Percentiles rank a stretch among this genome's conserved stretches.
Evolutionary conservation across 2,329 filamentous ascomycete species (phyloP).

Genomic region (Fusarium xylarioides): DNA sequence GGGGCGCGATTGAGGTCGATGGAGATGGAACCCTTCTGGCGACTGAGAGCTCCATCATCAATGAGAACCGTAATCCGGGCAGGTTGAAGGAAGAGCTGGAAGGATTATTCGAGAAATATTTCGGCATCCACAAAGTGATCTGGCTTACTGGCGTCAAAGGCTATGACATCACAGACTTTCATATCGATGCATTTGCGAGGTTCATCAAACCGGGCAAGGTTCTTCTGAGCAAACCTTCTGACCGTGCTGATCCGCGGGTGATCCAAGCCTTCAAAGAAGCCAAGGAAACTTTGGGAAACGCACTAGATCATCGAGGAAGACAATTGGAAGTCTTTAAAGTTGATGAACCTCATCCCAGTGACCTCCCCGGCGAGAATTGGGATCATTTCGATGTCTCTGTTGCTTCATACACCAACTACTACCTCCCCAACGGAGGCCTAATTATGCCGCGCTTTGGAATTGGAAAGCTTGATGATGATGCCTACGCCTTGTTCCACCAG

Average conservation of each 20-base stretch:
- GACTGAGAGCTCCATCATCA: conserved; percentile 44
- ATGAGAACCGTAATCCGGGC: conserved; percentile 42
- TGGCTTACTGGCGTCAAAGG: conserved; percentile 41
- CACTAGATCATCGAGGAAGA: conserved; percentile 36
- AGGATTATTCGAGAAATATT: conserved; percentile 22
- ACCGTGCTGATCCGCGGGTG: not conserved
- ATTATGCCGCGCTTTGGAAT: conserved; percentile 44
- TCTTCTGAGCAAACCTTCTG: conserved; percentile 34
- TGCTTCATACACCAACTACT: conserved; percentile 39
- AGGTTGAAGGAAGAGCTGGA: conserved; percentile 33
- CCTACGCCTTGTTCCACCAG: conserved; percentile 18
- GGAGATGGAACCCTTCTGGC: conserved; percentile 43
- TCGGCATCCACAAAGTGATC: conserved; percentile 42
- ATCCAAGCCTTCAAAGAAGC: conserved; percentile 39
- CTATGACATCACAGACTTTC: conserved; percentile 42
- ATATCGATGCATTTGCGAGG: conserved; percentile 43
- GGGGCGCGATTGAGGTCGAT: conserved; percentile 43
- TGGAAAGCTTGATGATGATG: conserved; percentile 32
- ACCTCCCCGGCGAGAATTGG: not conserved
- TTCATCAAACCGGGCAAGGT: conserved; percentile 40
- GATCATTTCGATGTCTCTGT: not conserved
- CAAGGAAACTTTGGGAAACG: conserved; percentile 15
- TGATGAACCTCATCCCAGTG: conserved; percentile 31
- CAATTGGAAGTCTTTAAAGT: conserved; percentile 37
- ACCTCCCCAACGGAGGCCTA: conserved; percentile 43